Percentiles rank a stretch among this genome's conserved stretches.
These are phyloP conservation scores for Ophiocordyceps camponoti-saundersi DNA, from an alignment of 2,329 filamentous ascomycete species.

Conservation along the genomic window DNA sequence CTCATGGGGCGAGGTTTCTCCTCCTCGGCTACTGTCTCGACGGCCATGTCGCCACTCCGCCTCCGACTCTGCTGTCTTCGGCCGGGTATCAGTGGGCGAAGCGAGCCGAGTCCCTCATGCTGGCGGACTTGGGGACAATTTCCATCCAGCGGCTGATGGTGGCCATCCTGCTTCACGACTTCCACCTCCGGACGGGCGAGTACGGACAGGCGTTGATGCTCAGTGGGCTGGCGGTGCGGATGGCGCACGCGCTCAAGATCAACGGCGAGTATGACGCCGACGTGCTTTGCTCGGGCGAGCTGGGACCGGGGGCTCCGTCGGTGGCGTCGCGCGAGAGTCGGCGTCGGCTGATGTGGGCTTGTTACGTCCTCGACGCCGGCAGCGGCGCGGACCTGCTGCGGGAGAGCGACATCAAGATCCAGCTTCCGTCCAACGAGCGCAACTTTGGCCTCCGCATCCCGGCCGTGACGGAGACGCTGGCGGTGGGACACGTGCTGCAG, in stretches of 20 bases:
- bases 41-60: constrained; percentile 11
- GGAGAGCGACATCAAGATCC: constrained; percentile 23
- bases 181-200: constrained; percentile 20
- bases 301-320: constrained; percentile 12
- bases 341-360: constrained; percentile 23
- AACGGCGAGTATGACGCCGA: constrained; percentile 19
- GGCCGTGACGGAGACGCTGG: constrained; percentile 21
- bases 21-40: constrained; percentile 11
- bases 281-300: constrained; percentile 19
- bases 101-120: constrained; percentile 16
- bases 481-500: constrained; percentile 21
- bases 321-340: constrained; percentile 20
- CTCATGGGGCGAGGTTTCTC: constrained; percentile 21
- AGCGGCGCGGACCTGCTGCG: constrained; percentile 20
- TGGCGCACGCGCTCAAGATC: constrained; percentile 23
- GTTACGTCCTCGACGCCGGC: constrained; percentile 22
- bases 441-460: constrained; percentile 23
- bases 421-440: constrained; percentile 21
- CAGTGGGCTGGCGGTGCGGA: constrained; percentile 21
- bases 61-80: constrained; percentile 12
- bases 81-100: constrained; percentile 21
- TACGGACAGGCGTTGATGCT: constrained; percentile 23
- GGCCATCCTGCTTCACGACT: constrained; percentile 21
- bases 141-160: constrained; percentile 22
- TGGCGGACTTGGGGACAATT: constrained; percentile 21